Percentiles rank a stretch among this genome's conserved stretches.
Conservation (phyloP, 345 rosid species). For the Brassica carinata region DNA sequence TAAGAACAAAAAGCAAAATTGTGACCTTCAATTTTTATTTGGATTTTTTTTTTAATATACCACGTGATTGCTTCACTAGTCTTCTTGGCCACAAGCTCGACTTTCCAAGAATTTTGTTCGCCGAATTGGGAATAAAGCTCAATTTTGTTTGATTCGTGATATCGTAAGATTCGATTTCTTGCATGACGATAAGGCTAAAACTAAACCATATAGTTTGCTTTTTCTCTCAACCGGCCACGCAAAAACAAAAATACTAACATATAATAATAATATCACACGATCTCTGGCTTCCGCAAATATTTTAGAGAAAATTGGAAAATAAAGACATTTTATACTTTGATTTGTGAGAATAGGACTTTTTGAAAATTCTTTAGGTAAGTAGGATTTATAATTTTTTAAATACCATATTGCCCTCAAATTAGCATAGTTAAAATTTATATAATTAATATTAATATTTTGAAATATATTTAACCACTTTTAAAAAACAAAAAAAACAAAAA, state of each 20-base stretch:
- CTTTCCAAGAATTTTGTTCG: slow-evolving; percentile 8
- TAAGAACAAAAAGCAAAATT: not conserved
- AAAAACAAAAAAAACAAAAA: no score
- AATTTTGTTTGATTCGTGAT: slow-evolving; percentile 28
- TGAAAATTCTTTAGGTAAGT: no score
- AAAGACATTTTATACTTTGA: no score
- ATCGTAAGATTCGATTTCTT: slow-evolving; percentile 15
- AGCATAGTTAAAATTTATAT: no score
- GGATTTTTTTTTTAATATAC: not conserved
- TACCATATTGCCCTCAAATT: no score
- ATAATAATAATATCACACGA: not conserved
- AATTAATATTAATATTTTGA: no score
- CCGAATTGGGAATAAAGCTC: slow-evolving; percentile 22
- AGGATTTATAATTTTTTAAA: no score
- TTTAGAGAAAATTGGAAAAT: no score
- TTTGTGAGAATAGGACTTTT: no score
- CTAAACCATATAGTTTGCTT: slow-evolving; percentile 12
- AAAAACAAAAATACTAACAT: not conserved
- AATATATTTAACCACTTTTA: no score
- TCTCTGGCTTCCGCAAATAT: slow-evolving; percentile 15
- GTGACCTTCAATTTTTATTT: not conserved
- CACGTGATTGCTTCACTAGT: slow-evolving; percentile 5
- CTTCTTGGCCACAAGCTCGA: slow-evolving; percentile 16
- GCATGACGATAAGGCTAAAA: slow-evolving; percentile 25
- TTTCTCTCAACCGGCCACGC: slow-evolving; percentile 6